Percentiles rank a stretch among this genome's conserved stretches.
Evolutionary conservation across 192 early-diverging fungal species (phyloP).

Genomic region (Coemansia sp.): DNA sequence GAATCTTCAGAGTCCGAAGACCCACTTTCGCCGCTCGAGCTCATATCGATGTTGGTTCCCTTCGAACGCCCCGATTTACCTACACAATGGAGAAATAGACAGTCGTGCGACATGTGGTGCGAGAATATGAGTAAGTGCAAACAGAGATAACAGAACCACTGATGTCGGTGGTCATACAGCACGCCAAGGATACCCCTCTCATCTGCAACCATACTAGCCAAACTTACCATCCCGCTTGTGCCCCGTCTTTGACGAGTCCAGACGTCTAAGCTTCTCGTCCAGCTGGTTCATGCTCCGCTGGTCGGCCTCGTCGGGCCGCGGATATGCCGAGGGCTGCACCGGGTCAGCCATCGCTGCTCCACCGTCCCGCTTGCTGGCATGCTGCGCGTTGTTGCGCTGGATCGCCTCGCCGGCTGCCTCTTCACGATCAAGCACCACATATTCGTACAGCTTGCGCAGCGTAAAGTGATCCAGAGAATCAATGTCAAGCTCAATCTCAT

Average conservation of each 20-base stretch:
- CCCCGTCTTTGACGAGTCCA: conserved; percentile 40
- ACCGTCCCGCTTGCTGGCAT: conserved; percentile 49
- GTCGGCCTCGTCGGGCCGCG: conserved; percentile 21
- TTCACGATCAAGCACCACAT: conserved; percentile 63
- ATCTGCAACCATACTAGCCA: background rate
- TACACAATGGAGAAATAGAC: conserved; percentile 8
- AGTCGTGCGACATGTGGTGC: background rate
- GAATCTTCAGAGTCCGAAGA: conserved; percentile 80
- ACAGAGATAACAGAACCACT: background rate
- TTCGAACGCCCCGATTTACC: conserved; percentile 26
- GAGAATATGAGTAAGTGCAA: background rate
- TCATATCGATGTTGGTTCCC: conserved; percentile 32
- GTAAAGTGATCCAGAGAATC: conserved; percentile 81
- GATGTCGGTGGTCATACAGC: background rate
- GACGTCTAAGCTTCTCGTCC: conserved; percentile 50
- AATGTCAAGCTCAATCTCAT: conserved; percentile 96
- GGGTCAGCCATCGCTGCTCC: conserved; percentile 51
- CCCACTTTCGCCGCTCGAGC: conserved; percentile 51
- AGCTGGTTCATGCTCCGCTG: conserved; percentile 42
- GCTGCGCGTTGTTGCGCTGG: conserved; percentile 45
- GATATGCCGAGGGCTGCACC: conserved; percentile 36
- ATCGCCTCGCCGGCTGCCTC: conserved; percentile 51
- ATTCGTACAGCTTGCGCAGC: conserved; percentile 81
- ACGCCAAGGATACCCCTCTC: too few relatives aligned
- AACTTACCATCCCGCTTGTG: conserved; percentile 25